phyloP scores from a whole-genome alignment of 2,329 filamentous ascomycete genomes.

The Fusarium metavorans region DNA sequence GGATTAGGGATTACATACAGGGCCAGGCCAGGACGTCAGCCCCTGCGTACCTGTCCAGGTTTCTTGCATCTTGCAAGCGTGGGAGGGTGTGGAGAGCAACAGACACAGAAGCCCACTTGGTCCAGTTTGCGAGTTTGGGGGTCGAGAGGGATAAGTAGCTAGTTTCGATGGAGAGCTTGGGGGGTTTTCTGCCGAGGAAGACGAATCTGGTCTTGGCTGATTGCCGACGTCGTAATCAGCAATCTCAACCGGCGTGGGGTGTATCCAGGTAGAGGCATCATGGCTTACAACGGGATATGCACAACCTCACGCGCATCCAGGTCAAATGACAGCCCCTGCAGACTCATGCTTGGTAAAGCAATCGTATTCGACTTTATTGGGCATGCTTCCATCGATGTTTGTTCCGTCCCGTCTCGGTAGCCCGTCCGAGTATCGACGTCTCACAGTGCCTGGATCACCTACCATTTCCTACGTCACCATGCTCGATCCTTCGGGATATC shows the following conservation, averaged over 20 bases:
- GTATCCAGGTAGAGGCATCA: not conserved
- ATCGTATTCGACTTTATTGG: not conserved
- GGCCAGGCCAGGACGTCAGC: not conserved
- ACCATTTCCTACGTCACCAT: not conserved
- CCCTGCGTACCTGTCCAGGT: not conserved
- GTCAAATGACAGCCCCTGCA: conserved; percentile 30
- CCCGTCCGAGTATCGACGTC: not conserved
- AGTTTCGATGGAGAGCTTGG: conserved; percentile 19
- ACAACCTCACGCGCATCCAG: conserved; percentile 8
- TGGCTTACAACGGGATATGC: not conserved
- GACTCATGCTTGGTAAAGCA: not conserved
- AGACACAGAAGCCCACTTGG: conserved; percentile 11
- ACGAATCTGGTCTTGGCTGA: not conserved
- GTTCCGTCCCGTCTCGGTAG: not conserved
- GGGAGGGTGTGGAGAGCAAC: conserved; percentile 28
- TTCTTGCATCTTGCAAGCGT: conserved; percentile 4
- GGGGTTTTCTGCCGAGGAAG: not conserved
- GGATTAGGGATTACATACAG: conserved; percentile 15
- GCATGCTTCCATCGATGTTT: not conserved
- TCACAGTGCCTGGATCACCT: not conserved
- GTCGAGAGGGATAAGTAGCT: conserved; percentile 7
- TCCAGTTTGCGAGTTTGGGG: conserved; percentile 24
- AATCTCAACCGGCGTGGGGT: conserved; percentile 15
- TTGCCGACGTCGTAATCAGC: conserved; percentile 3
- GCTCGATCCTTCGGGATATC: not conserved